A percentile compares a stretch with the other conserved stretches of the same genome.
Conservation (phyloP, 257 asterid genomes). For the Plantago major region DNA sequence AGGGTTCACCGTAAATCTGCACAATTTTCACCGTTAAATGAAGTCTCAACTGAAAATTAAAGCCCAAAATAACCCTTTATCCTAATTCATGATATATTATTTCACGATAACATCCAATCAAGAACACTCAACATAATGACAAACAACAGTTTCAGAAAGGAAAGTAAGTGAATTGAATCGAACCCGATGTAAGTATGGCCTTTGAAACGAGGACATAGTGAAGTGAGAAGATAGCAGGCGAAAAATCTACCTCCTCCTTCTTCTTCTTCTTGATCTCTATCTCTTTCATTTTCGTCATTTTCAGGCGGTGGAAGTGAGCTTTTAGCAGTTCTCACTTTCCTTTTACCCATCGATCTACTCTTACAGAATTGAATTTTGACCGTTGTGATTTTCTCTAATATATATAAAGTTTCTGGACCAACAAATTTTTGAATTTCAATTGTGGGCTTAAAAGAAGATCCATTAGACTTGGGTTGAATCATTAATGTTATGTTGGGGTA, state of each 20-base stretch:
- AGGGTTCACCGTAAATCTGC: slow-evolving; percentile 82
- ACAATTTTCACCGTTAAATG: neutral
- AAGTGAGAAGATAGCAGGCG: slow-evolving; percentile 81
- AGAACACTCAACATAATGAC: no score
- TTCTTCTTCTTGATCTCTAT: neutral
- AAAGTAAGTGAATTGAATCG: slow-evolving; percentile 6
- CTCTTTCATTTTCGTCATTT: slow-evolving; percentile 12
- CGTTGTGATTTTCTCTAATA: neutral
- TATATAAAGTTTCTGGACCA: no score
- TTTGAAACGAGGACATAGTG: slow-evolving; percentile 78
- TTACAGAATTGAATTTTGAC: neutral
- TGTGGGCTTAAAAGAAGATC: no score
- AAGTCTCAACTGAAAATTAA: neutral
- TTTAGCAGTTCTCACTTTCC: slow-evolving; percentile 28
- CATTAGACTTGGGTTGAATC: no score
- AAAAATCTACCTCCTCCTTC: slow-evolving; percentile 38
- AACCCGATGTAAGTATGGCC: slow-evolving; percentile 92
- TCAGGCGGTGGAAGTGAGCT: slow-evolving; percentile 22
- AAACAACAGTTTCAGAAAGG: neutral
- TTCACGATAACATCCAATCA: no score
- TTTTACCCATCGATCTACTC: slow-evolving; percentile 41
- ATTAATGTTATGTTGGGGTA: no score
- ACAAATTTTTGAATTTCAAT: no score
- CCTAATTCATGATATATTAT: no score
- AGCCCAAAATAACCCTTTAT: no score